Base-by-base conservation (phyloP, 805 yeast genomes). In the Zygosaccharomyces gambellarensis region DNA sequence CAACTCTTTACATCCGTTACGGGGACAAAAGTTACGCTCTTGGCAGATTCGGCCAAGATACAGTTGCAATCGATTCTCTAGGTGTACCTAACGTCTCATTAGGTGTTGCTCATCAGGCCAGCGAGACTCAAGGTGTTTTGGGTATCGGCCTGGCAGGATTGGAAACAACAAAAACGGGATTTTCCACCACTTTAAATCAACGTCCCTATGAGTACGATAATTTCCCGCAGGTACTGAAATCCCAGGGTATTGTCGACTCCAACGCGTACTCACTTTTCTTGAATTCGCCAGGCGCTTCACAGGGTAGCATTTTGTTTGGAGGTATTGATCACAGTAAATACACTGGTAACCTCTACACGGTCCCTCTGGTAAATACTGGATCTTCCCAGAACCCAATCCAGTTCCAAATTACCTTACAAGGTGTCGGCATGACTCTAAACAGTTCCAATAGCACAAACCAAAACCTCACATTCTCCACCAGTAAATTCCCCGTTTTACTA, bases 101-200 rank as follows among this genome's bases (percentile, higher is more conserved):
- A 64, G 97, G 95, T 1, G 80, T 89, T 22, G 94, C 87, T 2
- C 80, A 80, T 60, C 64, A 67, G 31, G 78, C 87, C 1, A 79
- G 81, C 52, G 80, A 90, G 3, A 65, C 80, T 6, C 67, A 65
- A 38, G 92, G 95, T 47, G 92, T 87, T 23, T 67, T 87, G 36
- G 90, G 90, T 23, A 80, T 87, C 53, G 92, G 94, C 11, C 72
- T 85, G 44, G 68, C 79, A 4, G 85, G 81, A 11, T 73, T 86
- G 47, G 96, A 90, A 65, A 72, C 79, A 3, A 85, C 92, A 1
- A 71, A 72, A 52, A 60, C 75, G 1, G 41, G 57, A 4, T 36
- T 49, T 2, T 52, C 60, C 3, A 36, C 50, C 4, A 23, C 56
- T 9, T 23, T 30, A n/a, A 41, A 50, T n/a, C 31, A 45, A 10